phyloP scores from a whole-genome alignment of 2,329 filamentous ascomycete genomes.

The Alternaria gansuensis region DNA sequence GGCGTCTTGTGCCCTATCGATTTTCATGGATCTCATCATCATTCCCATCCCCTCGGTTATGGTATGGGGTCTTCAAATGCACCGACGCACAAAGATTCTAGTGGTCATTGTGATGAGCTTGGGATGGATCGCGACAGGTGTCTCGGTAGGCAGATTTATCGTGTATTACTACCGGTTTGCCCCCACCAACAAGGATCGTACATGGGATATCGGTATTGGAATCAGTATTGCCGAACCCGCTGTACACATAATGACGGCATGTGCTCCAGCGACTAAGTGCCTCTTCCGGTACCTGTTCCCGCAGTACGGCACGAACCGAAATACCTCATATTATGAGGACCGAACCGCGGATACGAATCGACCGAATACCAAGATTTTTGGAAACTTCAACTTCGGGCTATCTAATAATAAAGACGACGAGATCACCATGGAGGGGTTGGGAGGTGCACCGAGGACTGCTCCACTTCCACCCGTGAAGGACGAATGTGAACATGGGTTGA shows the following conservation, averaged over 20 bases:
- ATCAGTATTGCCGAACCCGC: constrained; percentile 53
- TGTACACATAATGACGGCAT: constrained; percentile 63
- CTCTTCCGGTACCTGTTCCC: constrained; percentile 52
- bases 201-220: constrained; percentile 50
- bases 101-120: constrained; percentile 48
- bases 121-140: constrained; percentile 49
- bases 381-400: constrained; percentile 27
- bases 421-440: constrained; percentile 17
- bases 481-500: constrained; percentile 17
- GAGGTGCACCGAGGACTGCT: constrained; percentile 17
- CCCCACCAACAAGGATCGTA: constrained; percentile 45
- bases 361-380: constrained; percentile 16
- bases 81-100: constrained; percentile 47
- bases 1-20: constrained; percentile 45
- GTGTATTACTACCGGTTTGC: constrained; percentile 54
- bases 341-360: constrained; percentile 5
- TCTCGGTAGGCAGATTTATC: constrained; percentile 51
- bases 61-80: constrained; percentile 57
- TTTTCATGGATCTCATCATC: constrained; percentile 53
- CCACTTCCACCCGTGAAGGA: constrained; percentile 10
- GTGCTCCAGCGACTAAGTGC: constrained; percentile 63
- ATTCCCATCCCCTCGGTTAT: constrained; percentile 55
- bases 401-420: constrained; percentile 17
- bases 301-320: constrained; percentile 39
- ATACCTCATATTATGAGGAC: constrained; percentile 27